Evolutionary conservation across 2,329 filamentous ascomycete species (phyloP), one percentile per base, ranked within the genome.

Genomic region (Calonectria henricotiae): DNA sequence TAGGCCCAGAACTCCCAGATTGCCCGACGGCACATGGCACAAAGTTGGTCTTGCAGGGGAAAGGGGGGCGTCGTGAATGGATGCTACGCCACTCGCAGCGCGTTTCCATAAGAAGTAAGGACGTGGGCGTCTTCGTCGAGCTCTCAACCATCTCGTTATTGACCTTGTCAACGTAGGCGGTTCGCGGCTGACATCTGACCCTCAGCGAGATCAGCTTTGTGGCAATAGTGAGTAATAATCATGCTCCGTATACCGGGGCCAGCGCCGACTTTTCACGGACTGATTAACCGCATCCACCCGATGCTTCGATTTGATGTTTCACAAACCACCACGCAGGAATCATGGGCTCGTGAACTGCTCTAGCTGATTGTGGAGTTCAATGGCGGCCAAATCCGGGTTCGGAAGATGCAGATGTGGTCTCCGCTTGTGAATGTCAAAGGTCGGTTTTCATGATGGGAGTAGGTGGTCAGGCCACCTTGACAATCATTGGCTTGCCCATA

Each of bases 21-120:
- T 55, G 62, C 54, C 61, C 43, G 49, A 49, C 47, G 46, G 62
- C 62, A 35, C 46, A 62, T 44, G 27, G 12, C 35, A 67, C 46
- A 62, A 39, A 67, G 27, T 43, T n/a, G 43, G n/a, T 17, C 32
- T 43, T 43, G 27, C 51, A 60, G 37, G 41, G 44, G 43, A 49
- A 39, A 58, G 39, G 60, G 60, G 58, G 65, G 60, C 8, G 30
- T 35, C 44, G 20, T 55, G 58, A 67, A n/a, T 17, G 25, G n/a
- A 58, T 39, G 51, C 51, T 58, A 25, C 51, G 32, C 51, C 20
- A 39, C 35, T 55, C 17, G n/a, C 20, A 27, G 32, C 32, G 11
- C 20, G 20, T 37, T 58, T 32, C 35, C 9, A 12, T 39, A 20
- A 32, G 20, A n/a, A 37, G 32, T 27, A 17, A 23, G 20, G 35